Percentiles rank a stretch among this genome's conserved stretches.
Evolutionary conservation across 352 stramenopile genomes (phyloP).

Genomic region (Pythium rhizo-oryzae): DNA sequence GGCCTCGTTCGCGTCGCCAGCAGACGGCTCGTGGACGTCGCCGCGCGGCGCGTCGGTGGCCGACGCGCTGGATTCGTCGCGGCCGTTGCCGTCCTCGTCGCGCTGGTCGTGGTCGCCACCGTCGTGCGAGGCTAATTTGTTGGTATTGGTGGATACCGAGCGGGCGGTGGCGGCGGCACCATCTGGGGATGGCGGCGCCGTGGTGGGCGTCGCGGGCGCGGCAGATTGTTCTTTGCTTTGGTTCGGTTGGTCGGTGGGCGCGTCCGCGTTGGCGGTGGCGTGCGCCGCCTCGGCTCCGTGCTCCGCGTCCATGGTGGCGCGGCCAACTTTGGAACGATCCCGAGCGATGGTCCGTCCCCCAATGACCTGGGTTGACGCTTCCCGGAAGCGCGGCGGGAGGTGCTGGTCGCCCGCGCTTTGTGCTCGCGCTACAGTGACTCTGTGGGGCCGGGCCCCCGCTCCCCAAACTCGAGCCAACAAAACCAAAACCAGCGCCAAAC

Average conservation of each 20-base stretch:
- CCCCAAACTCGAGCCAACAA: slow-evolving; percentile 26
- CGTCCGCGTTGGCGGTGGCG: neutral
- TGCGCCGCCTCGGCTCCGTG: slow-evolving; percentile 4
- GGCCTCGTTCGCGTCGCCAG: neutral
- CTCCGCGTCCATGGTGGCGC: slow-evolving; percentile 14
- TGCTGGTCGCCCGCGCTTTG: slow-evolving; percentile 29
- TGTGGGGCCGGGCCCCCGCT: slow-evolving; percentile 7
- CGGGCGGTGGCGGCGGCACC: neutral
- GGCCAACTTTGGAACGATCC: neutral
- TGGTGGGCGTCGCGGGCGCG: slow-evolving; percentile 2
- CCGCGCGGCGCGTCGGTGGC: neutral
- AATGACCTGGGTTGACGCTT: slow-evolving; percentile 24
- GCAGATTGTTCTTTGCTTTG: neutral
- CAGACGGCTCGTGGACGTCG: slow-evolving; percentile 2
- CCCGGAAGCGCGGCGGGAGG: slow-evolving; percentile 26
- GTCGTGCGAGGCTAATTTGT: neutral
- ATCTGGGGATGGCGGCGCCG: slow-evolving; percentile 11
- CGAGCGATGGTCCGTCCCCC: neutral
- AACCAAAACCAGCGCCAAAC: slow-evolving; percentile 24
- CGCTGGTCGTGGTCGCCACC: neutral
- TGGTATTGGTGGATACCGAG: slow-evolving; percentile 10
- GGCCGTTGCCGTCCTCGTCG: neutral
- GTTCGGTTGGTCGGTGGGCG: neutral
- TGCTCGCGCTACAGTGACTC: slow-evolving; percentile 21
- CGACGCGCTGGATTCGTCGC: slow-evolving; percentile 3